Percentiles rank a stretch among this genome's conserved stretches.
Evolutionary conservation across 306 rosid genomes (phyloP).

Genomic region (Fagus crenata): DNA sequence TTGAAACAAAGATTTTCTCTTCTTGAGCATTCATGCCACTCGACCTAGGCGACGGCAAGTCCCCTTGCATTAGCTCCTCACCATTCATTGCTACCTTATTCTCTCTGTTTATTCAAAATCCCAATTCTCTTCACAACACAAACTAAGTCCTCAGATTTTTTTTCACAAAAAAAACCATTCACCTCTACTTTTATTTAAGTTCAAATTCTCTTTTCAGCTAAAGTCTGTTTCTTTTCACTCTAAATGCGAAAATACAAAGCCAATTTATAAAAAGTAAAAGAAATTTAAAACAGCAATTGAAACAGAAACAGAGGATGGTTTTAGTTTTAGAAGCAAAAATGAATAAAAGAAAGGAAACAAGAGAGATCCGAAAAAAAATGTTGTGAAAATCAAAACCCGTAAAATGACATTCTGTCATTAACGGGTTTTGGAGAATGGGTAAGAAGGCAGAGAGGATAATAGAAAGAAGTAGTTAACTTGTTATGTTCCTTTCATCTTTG

Average conservation of each 20-base stretch:
- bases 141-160: background rate
- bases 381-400: slow-evolving; percentile 6
- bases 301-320: too few relatives aligned
- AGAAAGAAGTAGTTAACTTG: background rate
- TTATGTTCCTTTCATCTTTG: too few relatives aligned
- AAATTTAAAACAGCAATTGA: too few relatives aligned
- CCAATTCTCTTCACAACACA: slow-evolving; percentile 5
- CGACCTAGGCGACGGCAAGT: background rate
- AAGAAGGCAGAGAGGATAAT: slow-evolving; percentile 8
- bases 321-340: too few relatives aligned
- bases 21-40: slow-evolving; percentile 27
- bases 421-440: too few relatives aligned
- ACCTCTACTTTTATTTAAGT: background rate
- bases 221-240: too few relatives aligned
- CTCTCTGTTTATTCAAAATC: slow-evolving; percentile 1
- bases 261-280: too few relatives aligned
- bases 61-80: slow-evolving; percentile 28
- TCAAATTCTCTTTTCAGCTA: background rate
- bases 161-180: background rate
- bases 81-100: slow-evolving; percentile 5
- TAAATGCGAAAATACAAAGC: too few relatives aligned
- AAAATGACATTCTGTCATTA: too few relatives aligned
- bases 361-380: slow-evolving; percentile 31
- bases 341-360: background rate
- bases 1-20: slow-evolving; percentile 70